phyloP scores from a whole-genome alignment of 208 protist species.

The Histomonas meleagridis region DNA sequence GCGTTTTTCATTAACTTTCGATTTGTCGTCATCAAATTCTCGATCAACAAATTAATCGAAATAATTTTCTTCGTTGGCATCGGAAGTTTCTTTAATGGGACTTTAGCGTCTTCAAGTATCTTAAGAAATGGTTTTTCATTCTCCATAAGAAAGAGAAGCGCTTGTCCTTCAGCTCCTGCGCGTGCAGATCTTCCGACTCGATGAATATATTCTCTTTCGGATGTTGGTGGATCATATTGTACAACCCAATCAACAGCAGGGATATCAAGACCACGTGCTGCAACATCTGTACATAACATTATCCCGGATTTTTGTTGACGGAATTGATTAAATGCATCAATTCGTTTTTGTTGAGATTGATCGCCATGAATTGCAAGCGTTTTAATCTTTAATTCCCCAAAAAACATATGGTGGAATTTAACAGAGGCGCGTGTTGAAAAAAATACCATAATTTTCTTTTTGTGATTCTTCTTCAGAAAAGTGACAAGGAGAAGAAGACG shows the following conservation, averaged over 20 bases:
- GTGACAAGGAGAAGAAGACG: constrained; percentile 92
- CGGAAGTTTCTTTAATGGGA: neutral
- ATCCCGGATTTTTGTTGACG: constrained; percentile 73
- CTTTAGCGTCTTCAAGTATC: neutral
- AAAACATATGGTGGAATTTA: constrained; percentile 75
- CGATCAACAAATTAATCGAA: neutral
- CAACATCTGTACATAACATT: constrained; percentile 96
- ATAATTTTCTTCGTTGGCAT: neutral
- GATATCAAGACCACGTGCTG: constrained; percentile 93
- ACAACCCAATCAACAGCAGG: constrained; percentile 90
- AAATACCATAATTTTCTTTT: constrained; percentile 62
- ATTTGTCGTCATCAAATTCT: neutral
- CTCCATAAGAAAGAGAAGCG: neutral
- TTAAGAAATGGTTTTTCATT: neutral
- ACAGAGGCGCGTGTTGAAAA: constrained; percentile 43
- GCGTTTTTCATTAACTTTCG: constrained; percentile 17
- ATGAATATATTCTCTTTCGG: constrained; percentile 98
- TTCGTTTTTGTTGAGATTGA: constrained; percentile 96
- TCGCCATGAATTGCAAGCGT: constrained; percentile 95
- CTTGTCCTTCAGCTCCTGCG: constrained; percentile 73
- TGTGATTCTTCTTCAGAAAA: constrained; percentile 89
- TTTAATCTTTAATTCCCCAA: constrained; percentile 98
- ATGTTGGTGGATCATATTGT: constrained; percentile 96
- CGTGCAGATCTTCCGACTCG: constrained; percentile 88
- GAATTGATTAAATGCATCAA: constrained; percentile 92